Evolutionary conservation across 495 filamentous ascomycete genomes (phyloP).

Genomic region (Staphylotrichum longicolle): DNA sequence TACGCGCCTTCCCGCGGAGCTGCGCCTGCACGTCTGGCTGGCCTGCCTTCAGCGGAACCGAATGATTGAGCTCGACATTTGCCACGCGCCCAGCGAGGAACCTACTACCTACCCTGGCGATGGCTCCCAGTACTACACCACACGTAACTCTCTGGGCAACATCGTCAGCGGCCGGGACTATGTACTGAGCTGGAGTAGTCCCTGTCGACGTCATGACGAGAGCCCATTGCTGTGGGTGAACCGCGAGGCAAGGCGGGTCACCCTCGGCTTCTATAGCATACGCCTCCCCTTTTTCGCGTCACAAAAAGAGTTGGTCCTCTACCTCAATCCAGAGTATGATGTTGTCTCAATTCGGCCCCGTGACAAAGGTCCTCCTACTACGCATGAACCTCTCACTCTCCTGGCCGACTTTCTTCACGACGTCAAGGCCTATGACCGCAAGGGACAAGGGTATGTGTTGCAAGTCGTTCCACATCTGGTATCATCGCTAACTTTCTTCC

Average conservation of each 20-base stretch:
- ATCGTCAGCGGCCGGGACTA: conserved; percentile 4
- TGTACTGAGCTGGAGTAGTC: too few relatives aligned
- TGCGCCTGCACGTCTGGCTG: conserved; percentile 6
- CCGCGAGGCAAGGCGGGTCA: neutral
- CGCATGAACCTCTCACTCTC: neutral
- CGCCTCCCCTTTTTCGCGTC: neutral
- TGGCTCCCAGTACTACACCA: neutral
- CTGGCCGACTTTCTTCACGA: conserved; percentile 3
- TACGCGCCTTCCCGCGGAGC: neutral
- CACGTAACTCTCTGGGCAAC: neutral
- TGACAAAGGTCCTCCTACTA: neutral
- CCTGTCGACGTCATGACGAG: too few relatives aligned
- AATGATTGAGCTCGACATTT: neutral
- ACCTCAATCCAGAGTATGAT: conserved; percentile 2
- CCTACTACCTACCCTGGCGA: neutral
- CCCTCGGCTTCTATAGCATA: conserved; percentile 2
- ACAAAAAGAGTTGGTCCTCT: neutral
- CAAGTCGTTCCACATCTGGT: neutral
- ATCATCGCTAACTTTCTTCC: neutral
- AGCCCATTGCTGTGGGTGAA: neutral
- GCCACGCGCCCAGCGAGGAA: neutral
- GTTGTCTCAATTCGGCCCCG: neutral
- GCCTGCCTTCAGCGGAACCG: neutral
- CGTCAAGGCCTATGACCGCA: conserved; percentile 1
- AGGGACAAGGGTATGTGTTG: conserved; percentile 4